Percentiles rank a stretch among this genome's conserved stretches.
Conservation (phyloP, 2,329 filamentous ascomycete species). For the Apiospora marii region DNA sequence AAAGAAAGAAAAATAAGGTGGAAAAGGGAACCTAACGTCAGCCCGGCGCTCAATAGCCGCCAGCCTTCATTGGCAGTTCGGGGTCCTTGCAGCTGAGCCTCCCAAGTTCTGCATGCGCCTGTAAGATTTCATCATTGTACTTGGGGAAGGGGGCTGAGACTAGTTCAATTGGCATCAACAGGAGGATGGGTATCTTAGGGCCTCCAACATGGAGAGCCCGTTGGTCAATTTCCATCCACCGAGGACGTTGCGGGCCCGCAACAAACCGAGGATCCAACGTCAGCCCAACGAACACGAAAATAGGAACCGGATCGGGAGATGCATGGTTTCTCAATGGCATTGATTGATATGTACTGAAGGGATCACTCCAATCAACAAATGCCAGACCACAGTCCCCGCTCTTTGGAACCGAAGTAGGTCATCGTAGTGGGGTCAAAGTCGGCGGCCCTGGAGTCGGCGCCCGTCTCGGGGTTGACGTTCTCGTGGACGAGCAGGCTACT, state of each 20-base stretch:
- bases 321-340: not conserved
- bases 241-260: not conserved
- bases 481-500: slow-evolving; percentile 49
- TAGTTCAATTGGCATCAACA: not conserved
- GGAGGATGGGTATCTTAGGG: not conserved
- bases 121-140: not conserved
- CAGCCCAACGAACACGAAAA: not conserved
- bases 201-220: not conserved
- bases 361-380: not conserved
- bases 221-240: not conserved
- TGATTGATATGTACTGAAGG: not conserved
- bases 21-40: not conserved
- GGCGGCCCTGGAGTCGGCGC: too few species aligned
- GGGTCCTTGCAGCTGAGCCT: not conserved
- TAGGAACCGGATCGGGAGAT: not conserved
- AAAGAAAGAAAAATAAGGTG: not conserved
- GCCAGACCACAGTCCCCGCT: not conserved
- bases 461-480: slow-evolving; percentile 33
- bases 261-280: not conserved
- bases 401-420: too few species aligned
- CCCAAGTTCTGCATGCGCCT: not conserved
- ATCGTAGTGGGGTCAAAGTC: too few species aligned
- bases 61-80: not conserved
- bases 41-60: not conserved
- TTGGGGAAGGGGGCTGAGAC: not conserved